These are phyloP conservation scores for Rhizophagus clarus DNA, from an alignment of 192 early-diverging fungal species.

Conservation along the genomic window DNA sequence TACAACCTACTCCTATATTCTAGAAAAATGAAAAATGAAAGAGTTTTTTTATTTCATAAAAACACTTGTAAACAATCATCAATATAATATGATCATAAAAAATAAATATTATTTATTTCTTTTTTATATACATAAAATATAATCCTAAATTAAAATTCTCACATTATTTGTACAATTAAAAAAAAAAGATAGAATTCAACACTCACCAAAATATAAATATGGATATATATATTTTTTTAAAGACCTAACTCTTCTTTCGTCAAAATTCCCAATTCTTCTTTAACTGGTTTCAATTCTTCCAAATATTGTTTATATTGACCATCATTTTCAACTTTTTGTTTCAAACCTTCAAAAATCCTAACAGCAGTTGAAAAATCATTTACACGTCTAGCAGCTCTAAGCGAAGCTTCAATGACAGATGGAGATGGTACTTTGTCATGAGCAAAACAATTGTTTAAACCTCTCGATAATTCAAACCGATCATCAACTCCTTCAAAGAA, in stretches of 20 bases:
- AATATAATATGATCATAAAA: too few relatives aligned
- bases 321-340: constrained; percentile 86
- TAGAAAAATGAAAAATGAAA: too few relatives aligned
- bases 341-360: constrained; percentile 91
- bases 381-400: constrained; percentile 89
- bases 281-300: constrained; percentile 81
- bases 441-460: constrained; percentile 96
- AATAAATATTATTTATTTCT: too few relatives aligned
- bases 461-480: constrained; percentile 96
- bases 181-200: too few relatives aligned
- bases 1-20: too few relatives aligned
- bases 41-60: too few relatives aligned
- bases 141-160: too few relatives aligned
- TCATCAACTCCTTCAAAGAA: constrained; percentile 89
- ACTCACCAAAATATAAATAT: neutral
- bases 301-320: constrained; percentile 90
- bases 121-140: too few relatives aligned
- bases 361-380: constrained; percentile 94
- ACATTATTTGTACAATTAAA: too few relatives aligned
- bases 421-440: constrained; percentile 94
- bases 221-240: neutral
- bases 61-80: too few relatives aligned
- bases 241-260: constrained; percentile 73
- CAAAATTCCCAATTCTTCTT: constrained; percentile 84
- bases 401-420: constrained; percentile 84